Evolutionary conservation across 2,329 filamentous ascomycete genomes (phyloP).

Genomic region (Geosmithia putterillii): DNA sequence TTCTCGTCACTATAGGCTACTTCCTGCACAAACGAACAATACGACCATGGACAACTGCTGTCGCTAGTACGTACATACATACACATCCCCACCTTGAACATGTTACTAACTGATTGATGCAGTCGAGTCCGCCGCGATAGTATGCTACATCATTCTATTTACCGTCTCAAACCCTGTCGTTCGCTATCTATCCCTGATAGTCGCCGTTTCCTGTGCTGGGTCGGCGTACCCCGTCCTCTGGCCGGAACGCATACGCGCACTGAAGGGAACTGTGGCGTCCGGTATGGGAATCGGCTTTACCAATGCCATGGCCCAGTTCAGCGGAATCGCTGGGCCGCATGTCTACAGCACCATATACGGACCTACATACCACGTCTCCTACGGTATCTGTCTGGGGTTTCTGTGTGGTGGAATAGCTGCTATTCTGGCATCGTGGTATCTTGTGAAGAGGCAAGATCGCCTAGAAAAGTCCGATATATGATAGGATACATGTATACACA

Average conservation of each 20-base stretch:
- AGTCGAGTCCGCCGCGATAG: constrained; percentile 18
- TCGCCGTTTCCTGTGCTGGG: constrained; percentile 23
- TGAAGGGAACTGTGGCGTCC: constrained; percentile 23
- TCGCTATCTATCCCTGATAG: constrained; percentile 25
- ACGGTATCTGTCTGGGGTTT: constrained; percentile 19
- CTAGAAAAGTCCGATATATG: too few relatives aligned
- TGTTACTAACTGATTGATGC: background rate
- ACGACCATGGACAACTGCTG: constrained; percentile 11
- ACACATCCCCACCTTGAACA: background rate
- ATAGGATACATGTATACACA: too few relatives aligned
- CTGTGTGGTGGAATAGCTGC: constrained; percentile 13
- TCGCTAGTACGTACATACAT: constrained; percentile 2
- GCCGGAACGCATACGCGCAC: constrained; percentile 24
- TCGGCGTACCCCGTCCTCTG: constrained; percentile 25
- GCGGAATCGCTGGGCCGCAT: constrained; percentile 25
- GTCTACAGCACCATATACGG: constrained; percentile 25
- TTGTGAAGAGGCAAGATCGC: constrained; percentile 8
- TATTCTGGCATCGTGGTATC: constrained; percentile 9
- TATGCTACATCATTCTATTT: constrained; percentile 25
- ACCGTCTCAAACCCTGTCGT: constrained; percentile 18
- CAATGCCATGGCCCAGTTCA: constrained; percentile 18
- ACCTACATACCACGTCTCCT: constrained; percentile 22
- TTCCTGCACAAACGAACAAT: constrained; percentile 9
- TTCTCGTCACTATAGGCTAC: constrained; percentile 10
- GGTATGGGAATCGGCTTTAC: constrained; percentile 23